phyloP scores from a whole-genome alignment of 495 filamentous ascomycete species.

The Pyrenopolyporus hunteri region DNA sequence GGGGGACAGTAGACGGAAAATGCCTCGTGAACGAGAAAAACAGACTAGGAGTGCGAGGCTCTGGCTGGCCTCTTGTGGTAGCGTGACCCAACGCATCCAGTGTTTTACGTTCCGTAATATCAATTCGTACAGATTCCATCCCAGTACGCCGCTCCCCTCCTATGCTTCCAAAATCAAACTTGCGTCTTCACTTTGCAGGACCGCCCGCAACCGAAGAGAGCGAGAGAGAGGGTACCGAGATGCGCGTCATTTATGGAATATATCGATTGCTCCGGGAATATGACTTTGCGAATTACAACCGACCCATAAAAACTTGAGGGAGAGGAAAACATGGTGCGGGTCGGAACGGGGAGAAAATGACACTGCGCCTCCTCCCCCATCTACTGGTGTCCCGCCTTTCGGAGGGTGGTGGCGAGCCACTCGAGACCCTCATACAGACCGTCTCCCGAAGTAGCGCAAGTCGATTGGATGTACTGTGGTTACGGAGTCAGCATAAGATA shows the following conservation, averaged over 20 bases:
- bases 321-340: conserved; percentile 33
- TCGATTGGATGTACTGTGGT: conserved; percentile 98
- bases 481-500: conserved; percentile 32
- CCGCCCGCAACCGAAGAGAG: conserved; percentile 46
- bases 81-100: conserved; percentile 38
- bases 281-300: conserved; percentile 54
- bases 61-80: conserved; percentile 18
- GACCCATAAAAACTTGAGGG: conserved; percentile 51
- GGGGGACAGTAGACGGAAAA: conserved; percentile 29
- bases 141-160: conserved; percentile 51
- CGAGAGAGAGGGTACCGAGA: conserved; percentile 40
- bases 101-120: conserved; percentile 46
- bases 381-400: conserved; percentile 88
- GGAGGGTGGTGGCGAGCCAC: conserved; percentile 95
- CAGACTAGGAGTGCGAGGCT: conserved; percentile 26
- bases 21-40: conserved; percentile 29
- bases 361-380: conserved; percentile 33
- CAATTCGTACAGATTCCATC: conserved; percentile 59
- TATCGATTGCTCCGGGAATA: conserved; percentile 53
- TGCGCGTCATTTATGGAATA: conserved; percentile 49
- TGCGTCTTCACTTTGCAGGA: conserved; percentile 46
- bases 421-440: conserved; percentile 99
- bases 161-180: conserved; percentile 54
- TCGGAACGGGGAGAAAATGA: conserved; percentile 33
- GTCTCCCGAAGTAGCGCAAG: conserved; percentile 98